These are phyloP conservation scores for Orbilia quercus DNA, from an alignment of 2,329 filamentous ascomycete species.

Conservation along the genomic window DNA sequence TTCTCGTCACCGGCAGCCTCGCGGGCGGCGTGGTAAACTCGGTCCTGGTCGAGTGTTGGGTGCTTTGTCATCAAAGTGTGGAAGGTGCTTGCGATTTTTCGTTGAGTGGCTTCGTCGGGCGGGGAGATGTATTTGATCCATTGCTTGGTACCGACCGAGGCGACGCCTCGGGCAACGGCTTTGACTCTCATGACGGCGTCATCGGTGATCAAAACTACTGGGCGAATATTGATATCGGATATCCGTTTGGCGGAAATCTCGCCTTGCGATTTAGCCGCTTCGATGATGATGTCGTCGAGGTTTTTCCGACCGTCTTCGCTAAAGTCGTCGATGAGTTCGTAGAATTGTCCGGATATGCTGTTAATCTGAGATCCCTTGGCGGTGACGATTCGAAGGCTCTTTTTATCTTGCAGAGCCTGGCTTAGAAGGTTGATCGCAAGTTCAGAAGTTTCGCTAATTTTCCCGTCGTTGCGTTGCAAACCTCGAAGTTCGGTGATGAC, in stretches of 20 bases:
- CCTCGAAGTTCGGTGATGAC: slow-evolving; percentile 60
- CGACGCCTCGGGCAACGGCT: slow-evolving; percentile 58
- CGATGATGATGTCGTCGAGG: slow-evolving; percentile 60
- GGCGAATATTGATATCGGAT: slow-evolving; percentile 35
- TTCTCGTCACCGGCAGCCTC: slow-evolving; percentile 37
- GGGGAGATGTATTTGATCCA: slow-evolving; percentile 47
- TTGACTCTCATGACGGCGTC: slow-evolving; percentile 60
- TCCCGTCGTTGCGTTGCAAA: slow-evolving; percentile 57
- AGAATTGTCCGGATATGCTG: slow-evolving; percentile 55
- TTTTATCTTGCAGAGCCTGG: slow-evolving; percentile 57
- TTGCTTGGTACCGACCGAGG: slow-evolving; percentile 56
- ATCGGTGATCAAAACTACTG: slow-evolving; percentile 60
- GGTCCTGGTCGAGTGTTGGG: slow-evolving; percentile 35
- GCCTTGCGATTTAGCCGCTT: slow-evolving; percentile 57
- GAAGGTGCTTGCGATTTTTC: slow-evolving; percentile 37
- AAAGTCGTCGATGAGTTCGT: slow-evolving; percentile 59
- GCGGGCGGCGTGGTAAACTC: slow-evolving; percentile 30
- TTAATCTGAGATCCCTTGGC: slow-evolving; percentile 58
- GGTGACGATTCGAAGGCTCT: slow-evolving; percentile 59
- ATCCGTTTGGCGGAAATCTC: slow-evolving; percentile 23
- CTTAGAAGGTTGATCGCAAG: slow-evolving; percentile 57
- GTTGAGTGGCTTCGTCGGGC: slow-evolving; percentile 38
- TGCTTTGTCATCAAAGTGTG: slow-evolving; percentile 33
- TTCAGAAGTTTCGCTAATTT: slow-evolving; percentile 57
- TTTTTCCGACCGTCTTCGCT: slow-evolving; percentile 57